phyloP scores from a whole-genome alignment of 129 eudicot species.

The Centrapalus pauciflorus region DNA sequence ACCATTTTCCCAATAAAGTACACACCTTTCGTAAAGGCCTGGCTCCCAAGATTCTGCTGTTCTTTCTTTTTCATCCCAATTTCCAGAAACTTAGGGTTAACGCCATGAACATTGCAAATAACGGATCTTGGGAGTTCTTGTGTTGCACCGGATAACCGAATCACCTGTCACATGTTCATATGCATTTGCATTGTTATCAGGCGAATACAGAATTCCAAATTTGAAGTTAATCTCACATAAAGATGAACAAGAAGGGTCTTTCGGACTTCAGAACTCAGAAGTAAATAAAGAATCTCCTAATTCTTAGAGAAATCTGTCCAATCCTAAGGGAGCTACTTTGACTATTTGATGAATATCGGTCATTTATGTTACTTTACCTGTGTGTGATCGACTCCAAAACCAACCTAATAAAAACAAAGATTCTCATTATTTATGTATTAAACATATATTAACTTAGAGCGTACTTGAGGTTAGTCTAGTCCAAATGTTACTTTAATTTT shows the following conservation, averaged over 20 bases:
- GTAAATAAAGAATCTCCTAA: no score
- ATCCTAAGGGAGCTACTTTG: no score
- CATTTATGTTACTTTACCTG: no score
- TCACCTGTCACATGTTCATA: slow-evolving; percentile 58
- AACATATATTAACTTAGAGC: no score
- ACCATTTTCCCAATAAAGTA: slow-evolving; percentile 96
- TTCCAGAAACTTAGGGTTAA: slow-evolving; percentile 88
- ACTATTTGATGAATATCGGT: no score
- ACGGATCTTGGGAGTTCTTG: slow-evolving; percentile 93
- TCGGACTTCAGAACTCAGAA: no score
- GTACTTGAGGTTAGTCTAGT: no score
- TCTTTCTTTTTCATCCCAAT: slow-evolving; percentile 75
- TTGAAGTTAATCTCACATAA: slow-evolving; percentile 3
- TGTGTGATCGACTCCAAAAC: no score
- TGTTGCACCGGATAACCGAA: slow-evolving; percentile 91
- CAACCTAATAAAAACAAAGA: no score
- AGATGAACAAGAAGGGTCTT: background rate
- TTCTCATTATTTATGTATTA: no score
- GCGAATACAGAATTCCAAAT: background rate
- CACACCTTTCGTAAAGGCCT: slow-evolving; percentile 72
- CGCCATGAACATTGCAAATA: slow-evolving; percentile 97
- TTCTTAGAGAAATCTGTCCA: no score
- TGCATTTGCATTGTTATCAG: slow-evolving; percentile 6
- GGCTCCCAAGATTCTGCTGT: slow-evolving; percentile 42
- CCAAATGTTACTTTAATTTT: no score